Evolutionary conservation across 192 early-diverging fungal species (phyloP), one percentile per base, ranked within the genome.

Genomic region (Dimargaris verticillata): DNA sequence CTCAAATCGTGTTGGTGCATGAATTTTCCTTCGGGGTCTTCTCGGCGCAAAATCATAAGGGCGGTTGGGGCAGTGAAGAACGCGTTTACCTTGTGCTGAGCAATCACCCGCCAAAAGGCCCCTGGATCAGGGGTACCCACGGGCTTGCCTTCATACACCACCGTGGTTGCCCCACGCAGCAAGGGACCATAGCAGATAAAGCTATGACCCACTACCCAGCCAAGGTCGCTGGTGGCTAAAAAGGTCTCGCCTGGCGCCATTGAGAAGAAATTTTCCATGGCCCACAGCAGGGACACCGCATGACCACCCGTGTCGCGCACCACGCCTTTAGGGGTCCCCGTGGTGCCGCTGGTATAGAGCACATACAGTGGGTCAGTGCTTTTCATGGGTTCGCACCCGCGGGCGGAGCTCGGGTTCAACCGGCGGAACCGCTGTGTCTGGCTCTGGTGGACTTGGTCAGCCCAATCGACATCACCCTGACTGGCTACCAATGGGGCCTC

Each of bases 91-190:
- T 80, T 71, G 70, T 94, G 87, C 60, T 92, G 77, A 38, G 81
- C 66, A 28, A 92, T 71, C 33, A 92, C 66, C n/a, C 87, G 66
- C 79, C 86, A 94, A 58, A 89, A 83, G 15, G 83, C 78, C 18
- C 84, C 86, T 0, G 89, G 85, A 48, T 89, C 87, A 0, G 88
- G 88, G 14, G 84, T 84, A 5, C 79, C 80, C 3, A 86, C 75
- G 14, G 92, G 92, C 68, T 91, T 92, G 42, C 89, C 89, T 61
- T 94, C 92, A 62, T 85, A 93, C 18, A 91, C 63, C 0, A 94
- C 74, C 12, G 86, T 88, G 3, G 83, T 85, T 55, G 79, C 78
- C 24, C 92, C 89, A 29, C 76, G 71, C 14, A 90, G 60, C 53
- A 94, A 69, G 26, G 89, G 92, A 0, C 81, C 89, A 60, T 91